phyloP scores from a whole-genome alignment of 2,329 filamentous ascomycete genomes.

The Paecilomyces formosus region DNA sequence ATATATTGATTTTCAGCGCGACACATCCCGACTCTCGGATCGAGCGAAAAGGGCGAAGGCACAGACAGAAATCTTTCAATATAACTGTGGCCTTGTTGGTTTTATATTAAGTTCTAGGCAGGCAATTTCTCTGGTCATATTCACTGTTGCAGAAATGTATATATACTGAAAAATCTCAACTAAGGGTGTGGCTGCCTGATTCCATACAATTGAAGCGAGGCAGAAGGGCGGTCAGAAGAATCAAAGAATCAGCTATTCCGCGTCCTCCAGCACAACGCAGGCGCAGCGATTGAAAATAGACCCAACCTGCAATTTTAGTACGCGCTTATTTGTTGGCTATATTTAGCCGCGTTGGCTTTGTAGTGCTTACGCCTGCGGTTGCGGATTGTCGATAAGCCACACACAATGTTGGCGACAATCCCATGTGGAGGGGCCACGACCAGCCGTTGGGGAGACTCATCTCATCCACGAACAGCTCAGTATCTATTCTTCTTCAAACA shows the following conservation, averaged over 20 bases:
- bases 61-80: too few species aligned
- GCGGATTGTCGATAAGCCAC: background rate
- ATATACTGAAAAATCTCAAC: too few species aligned
- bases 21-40: too few species aligned
- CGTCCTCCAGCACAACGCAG: background rate
- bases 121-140: too few species aligned
- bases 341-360: background rate
- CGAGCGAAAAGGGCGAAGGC: too few species aligned
- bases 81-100: too few species aligned
- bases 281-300: background rate
- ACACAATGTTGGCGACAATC: background rate
- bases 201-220: too few species aligned
- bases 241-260: background rate
- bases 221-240: too few species aligned
- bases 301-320: background rate
- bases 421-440: background rate
- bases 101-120: too few species aligned
- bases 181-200: too few species aligned
- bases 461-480: background rate
- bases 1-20: too few species aligned
- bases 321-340: conserved; percentile 1
- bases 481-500: background rate
- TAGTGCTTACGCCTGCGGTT: background rate
- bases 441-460: background rate
- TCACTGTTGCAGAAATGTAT: too few species aligned